A percentile compares a stretch with the other conserved stretches of the same genome.
These are phyloP conservation scores for Drosera spatulata DNA, from an alignment of 179 eudicot species.

Conservation along the genomic window DNA sequence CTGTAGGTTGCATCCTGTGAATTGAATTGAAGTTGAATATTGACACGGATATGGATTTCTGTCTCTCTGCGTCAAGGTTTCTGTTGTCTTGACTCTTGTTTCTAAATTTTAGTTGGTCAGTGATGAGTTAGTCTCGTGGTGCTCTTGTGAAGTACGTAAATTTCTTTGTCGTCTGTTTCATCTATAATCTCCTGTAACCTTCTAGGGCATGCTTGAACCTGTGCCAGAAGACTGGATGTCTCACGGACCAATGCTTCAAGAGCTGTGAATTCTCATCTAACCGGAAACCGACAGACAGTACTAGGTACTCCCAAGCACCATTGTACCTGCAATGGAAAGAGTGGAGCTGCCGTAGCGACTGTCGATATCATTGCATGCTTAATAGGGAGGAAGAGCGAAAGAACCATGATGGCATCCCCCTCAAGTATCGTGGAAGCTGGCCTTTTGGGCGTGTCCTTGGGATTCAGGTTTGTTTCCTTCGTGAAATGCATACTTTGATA, in stretches of 20 bases:
- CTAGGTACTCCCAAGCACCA: slow-evolving; percentile 70
- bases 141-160: no score
- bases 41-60: no score
- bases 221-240: slow-evolving; percentile 62
- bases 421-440: slow-evolving; percentile 84
- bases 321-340: slow-evolving; percentile 54
- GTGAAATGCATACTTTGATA: neutral
- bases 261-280: slow-evolving; percentile 38
- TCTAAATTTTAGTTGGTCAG: no score
- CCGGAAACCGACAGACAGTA: slow-evolving; percentile 24
- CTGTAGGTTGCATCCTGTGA: no score
- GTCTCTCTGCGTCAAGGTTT: no score
- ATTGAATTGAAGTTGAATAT: no score
- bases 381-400: slow-evolving; percentile 47
- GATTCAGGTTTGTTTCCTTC: slow-evolving; percentile 45
- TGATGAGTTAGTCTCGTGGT: no score
- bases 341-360: slow-evolving; percentile 64
- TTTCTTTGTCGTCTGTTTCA: no score
- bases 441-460: slow-evolving; percentile 50
- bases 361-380: slow-evolving; percentile 71
- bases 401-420: slow-evolving; percentile 40
- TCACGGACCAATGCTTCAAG: slow-evolving; percentile 45
- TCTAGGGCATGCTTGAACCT: slow-evolving; percentile 44
- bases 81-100: no score
- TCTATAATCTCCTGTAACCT: neutral